Evolutionary conservation across 2,329 filamentous ascomycete genomes (phyloP).

Genomic region (Aspergillus sp.): DNA sequence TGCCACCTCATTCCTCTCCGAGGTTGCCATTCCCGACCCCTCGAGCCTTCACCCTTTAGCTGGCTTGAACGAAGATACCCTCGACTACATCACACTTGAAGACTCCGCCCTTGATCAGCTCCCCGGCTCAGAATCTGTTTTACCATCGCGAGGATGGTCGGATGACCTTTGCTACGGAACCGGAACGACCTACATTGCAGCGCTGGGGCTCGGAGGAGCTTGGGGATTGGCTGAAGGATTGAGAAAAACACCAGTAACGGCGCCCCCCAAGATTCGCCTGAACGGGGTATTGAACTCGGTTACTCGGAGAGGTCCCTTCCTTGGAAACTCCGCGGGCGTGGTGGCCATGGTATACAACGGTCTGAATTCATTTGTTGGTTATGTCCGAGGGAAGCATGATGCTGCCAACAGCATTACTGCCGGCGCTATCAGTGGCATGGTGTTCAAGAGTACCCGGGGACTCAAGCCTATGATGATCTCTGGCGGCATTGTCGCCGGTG

Average conservation of each 20-base stretch:
- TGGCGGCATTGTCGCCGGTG: slow-evolving; percentile 79
- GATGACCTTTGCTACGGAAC: slow-evolving; percentile 98
- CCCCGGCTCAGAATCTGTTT: slow-evolving; percentile 79
- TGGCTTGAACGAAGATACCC: slow-evolving; percentile 84
- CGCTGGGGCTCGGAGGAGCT: slow-evolving; percentile 77
- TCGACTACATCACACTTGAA: slow-evolving; percentile 94
- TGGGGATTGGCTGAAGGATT: slow-evolving; percentile 94
- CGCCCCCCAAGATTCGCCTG: slow-evolving; percentile 83
- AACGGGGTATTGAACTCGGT: slow-evolving; percentile 95
- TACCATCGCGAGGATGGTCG: slow-evolving; percentile 95
- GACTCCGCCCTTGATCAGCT: slow-evolving; percentile 85
- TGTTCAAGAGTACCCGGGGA: slow-evolving; percentile 96
- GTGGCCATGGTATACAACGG: slow-evolving; percentile 96
- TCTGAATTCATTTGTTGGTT: slow-evolving; percentile 80
- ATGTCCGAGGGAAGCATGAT: slow-evolving; percentile 81
- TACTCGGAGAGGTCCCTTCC: slow-evolving; percentile 86
- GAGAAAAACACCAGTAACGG: slow-evolving; percentile 66
- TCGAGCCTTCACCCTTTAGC: slow-evolving; percentile 88
- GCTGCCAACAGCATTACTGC: slow-evolving; percentile 83
- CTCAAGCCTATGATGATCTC: slow-evolving; percentile 92
- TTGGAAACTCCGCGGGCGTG: slow-evolving; percentile 94
- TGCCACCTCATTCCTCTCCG: slow-evolving; percentile 81
- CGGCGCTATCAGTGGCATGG: slow-evolving; percentile 82
- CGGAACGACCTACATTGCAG: slow-evolving; percentile 89
- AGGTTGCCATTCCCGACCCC: slow-evolving; percentile 77